Base-by-base conservation (phyloP, 257 asterid species). In the Capsicum chinense region DNA sequence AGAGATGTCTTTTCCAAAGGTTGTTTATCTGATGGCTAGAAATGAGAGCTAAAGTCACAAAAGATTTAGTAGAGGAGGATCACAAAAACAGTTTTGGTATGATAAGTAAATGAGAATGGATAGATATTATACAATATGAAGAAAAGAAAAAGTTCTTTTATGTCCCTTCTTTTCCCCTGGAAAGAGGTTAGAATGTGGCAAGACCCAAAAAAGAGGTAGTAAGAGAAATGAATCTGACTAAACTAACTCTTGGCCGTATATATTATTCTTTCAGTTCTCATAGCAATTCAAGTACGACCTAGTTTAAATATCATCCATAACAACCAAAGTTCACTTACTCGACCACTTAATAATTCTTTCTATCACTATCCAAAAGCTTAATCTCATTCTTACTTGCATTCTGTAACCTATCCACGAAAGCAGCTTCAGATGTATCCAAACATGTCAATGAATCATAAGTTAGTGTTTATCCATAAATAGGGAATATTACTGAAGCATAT, bases 41-140 rank as follows among this genome's bases (percentile, higher is more conserved):
- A 26, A 26, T 26, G 1, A 26, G 33, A 26, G 2, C 33, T 26
- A 26, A 26, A 26, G 33, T 26, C 33, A 26, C 33, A 26, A 26
- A 26, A 26, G 33, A 26, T 26, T 26, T 26, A 26, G 1, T 26
- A 26, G 33, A 26, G 33, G 33, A 26, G 33, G 33, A 26, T 26
- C 33, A 26, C 1, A 26, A 1, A 26, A 26, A 26, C 1, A 26
- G 33, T 26, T 26, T 26, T 26, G 33, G 33, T 26, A 26, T 26
- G 33, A 26, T 26, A 83, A 84, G 81, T 83, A 50, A 57, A 79
- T 47, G 7, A 11, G 16, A 71, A n/a, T 71, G 17, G 39, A 71
- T 47, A 71, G 39, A 47, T 71, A 71, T 5, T 59, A 39, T 39
- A 17, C 58, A 71, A 11, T n/a, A 19, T 2, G 9, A 71, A 71